phyloP scores from a whole-genome alignment of 257 asterid species.

The Fraxinus quadrangulata region DNA sequence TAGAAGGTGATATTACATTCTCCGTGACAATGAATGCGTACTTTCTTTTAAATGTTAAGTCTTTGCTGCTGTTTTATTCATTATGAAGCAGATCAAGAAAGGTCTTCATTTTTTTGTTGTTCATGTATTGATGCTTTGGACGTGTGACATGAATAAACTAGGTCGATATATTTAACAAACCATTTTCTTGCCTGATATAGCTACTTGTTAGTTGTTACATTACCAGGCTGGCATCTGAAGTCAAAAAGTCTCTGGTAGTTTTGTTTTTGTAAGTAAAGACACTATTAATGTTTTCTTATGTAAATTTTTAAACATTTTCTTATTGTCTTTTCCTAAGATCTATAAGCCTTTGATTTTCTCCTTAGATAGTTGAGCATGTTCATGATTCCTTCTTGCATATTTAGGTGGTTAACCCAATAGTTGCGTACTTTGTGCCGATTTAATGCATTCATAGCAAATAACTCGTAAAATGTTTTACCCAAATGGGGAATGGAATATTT shows the following conservation, averaged over 20 bases:
- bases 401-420: neutral
- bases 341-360: no score
- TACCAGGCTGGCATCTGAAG: neutral
- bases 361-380: no score
- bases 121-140: neutral
- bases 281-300: neutral
- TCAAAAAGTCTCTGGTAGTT: neutral
- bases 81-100: constrained; percentile 1
- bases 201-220: neutral
- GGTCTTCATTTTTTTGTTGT: neutral
- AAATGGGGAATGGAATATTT: neutral
- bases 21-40: constrained; percentile 35
- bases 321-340: no score
- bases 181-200: neutral
- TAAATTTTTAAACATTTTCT: no score
- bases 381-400: neutral
- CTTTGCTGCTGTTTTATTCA: neutral
- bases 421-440: neutral
- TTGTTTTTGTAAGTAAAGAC: neutral
- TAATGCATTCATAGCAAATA: neutral
- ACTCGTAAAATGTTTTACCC: neutral
- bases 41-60: constrained; percentile 2
- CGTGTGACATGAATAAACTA: neutral
- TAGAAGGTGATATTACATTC: constrained; percentile 51
- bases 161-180: neutral